These are phyloP conservation scores for Aspergillus sp. DNA, from an alignment of 2,329 filamentous ascomycete species.

Conservation along the genomic window DNA sequence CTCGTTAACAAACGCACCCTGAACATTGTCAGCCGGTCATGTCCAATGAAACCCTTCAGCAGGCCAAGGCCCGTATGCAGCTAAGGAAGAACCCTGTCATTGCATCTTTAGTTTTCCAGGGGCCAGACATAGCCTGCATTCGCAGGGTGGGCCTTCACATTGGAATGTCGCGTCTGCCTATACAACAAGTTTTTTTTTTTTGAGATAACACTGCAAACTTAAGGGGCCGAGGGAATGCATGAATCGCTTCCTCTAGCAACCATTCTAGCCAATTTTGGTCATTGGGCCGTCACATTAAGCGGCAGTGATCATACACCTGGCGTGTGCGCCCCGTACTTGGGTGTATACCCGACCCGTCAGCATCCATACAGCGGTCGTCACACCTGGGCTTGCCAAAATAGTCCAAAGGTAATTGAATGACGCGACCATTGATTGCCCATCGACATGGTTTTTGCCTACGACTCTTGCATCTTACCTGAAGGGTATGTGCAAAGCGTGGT, in stretches of 20 bases:
- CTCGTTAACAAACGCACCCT: slow-evolving; percentile 17
- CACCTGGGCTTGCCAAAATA: not conserved
- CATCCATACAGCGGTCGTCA: not conserved
- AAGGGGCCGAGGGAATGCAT: slow-evolving; percentile 7
- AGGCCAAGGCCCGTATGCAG: slow-evolving; percentile 26
- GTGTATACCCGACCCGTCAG: not conserved
- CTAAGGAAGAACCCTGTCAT: slow-evolving; percentile 21
- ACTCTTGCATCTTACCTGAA: not conserved
- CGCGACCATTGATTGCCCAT: not conserved
- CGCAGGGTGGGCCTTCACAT: slow-evolving; percentile 9
- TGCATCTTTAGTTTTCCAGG: slow-evolving; percentile 11
- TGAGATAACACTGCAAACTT: slow-evolving; percentile 8
- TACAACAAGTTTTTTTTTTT: slow-evolving; percentile 17
- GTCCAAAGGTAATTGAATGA: not conserved
- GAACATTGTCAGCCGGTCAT: slow-evolving; percentile 18
- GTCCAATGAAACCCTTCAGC: slow-evolving; percentile 24
- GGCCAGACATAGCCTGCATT: slow-evolving; percentile 10
- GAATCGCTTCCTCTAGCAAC: not conserved
- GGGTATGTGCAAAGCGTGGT: slow-evolving; percentile 2
- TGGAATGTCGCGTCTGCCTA: slow-evolving; percentile 25
- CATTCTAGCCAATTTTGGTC: not conserved
- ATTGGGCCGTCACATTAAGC: not conserved
- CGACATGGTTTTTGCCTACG: not conserved
- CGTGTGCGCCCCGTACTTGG: not conserved
- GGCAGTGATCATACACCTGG: not conserved